Evolutionary conservation across 768 basidiomycete species (phyloP), one percentile per base, ranked within the genome.

Genomic region (Lentinula edodes): DNA sequence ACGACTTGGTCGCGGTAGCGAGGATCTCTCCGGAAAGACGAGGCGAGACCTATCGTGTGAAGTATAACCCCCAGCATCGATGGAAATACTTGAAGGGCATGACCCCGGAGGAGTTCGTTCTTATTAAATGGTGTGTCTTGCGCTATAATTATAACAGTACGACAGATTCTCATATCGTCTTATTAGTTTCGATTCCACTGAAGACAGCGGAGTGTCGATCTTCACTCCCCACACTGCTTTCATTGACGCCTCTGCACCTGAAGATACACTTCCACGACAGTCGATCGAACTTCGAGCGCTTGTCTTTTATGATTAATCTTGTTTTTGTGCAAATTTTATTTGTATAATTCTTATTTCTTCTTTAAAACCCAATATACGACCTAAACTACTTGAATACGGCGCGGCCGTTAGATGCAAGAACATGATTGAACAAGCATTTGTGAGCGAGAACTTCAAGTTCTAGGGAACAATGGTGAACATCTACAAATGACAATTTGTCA

Each of bases 201-300:
- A 77, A 63, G 75, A 78, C 52, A 76, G 74, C 1, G 75, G 70
- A 46, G 76, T 80, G 12, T 80, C 83, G 0, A 64, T 71, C 20
- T 74, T 82, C 50, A 80, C 82, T 0, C 82, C 83, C 1, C 84
- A 85, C 62, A 80, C 80, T 16, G 82, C 75, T 0, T 85, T 85
- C 63, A 60, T 70, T 36, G 82, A 84, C 62, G 76, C 79, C 0
- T 69, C 71, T 0, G 79, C 80, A 2, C 82, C 80, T 0, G 62
- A 70, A 48, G 80, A 73, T 39, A 75, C 78, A 1, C 79, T 76
- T 3, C 66, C 71, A 10, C 71, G 83, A 39, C 76, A 83, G 66
- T 83, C 82, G 0, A 82, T 84, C 18, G 83, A 84, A 68, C 64
- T 84, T 28, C 70, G 83, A 46, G 77, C 83, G 1, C 71, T 84